A percentile compares a stretch with the other conserved stretches of the same genome.
These are phyloP conservation scores for Flammula alnicola DNA, from an alignment of 1,284 basidiomycete species.

Conservation along the genomic window DNA sequence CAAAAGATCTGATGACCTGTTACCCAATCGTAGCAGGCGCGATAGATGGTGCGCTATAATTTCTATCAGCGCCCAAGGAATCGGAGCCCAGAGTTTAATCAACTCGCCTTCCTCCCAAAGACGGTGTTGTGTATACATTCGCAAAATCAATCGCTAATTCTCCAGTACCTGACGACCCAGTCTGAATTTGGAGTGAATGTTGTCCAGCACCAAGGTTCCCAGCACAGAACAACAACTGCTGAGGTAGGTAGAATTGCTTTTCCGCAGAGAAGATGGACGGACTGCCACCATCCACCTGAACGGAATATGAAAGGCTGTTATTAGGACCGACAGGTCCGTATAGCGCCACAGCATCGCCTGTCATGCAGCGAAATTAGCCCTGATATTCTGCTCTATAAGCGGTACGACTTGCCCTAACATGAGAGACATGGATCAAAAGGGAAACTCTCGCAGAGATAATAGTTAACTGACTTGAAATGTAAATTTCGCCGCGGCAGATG, in stretches of 20 bases:
- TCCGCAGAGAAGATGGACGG: conserved; percentile 28
- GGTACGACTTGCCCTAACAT: neutral
- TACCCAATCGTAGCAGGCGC: too few species aligned
- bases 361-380: neutral
- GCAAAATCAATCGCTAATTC: conserved; percentile 40
- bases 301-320: conserved; percentile 31
- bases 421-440: neutral
- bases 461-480: conserved; percentile 16
- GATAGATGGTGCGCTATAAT: too few species aligned
- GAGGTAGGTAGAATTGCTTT: conserved; percentile 24
- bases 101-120: conserved; percentile 21
- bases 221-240: conserved; percentile 20
- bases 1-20: neutral
- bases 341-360: conserved; percentile 41
- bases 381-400: too few species aligned
- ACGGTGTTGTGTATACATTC: conserved; percentile 34
- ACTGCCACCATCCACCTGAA: conserved; percentile 36
- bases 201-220: conserved; percentile 15
- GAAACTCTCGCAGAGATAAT: neutral
- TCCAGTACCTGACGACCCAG: conserved; percentile 26
- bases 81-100: neutral
- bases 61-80: too few species aligned
- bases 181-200: conserved; percentile 19
- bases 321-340: conserved; percentile 42
- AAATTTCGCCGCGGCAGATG: conserved; percentile 1